Conservation (phyloP, 2,329 filamentous ascomycete genomes). For the Colletotrichum navitas region DNA sequence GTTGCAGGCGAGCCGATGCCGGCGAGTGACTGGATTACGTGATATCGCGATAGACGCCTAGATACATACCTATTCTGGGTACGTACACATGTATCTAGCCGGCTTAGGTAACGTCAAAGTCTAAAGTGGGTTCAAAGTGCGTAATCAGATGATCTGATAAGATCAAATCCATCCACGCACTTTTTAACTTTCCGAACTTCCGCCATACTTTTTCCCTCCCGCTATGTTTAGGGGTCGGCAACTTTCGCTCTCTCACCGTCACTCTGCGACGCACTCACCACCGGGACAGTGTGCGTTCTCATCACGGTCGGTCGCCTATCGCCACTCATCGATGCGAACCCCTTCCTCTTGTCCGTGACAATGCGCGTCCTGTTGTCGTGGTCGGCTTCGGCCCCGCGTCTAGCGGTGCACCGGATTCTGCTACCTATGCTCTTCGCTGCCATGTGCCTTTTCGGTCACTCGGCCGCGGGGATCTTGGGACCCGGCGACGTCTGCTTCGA, state of each 20-base stretch:
- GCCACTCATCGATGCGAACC: slow-evolving; percentile 22
- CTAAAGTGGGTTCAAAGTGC: not conserved
- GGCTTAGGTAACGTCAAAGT: not conserved
- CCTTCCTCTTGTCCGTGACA: slow-evolving; percentile 20
- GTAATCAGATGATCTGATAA: slow-evolving; percentile 44
- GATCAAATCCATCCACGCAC: slow-evolving; percentile 33
- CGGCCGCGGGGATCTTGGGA: slow-evolving; percentile 19
- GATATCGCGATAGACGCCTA: not conserved
- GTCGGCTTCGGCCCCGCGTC: slow-evolving; percentile 15
- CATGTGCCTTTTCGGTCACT: slow-evolving; percentile 27
- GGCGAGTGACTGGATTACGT: slow-evolving; percentile 21
- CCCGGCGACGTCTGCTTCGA: slow-evolving; percentile 47
- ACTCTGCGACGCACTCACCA: not conserved
- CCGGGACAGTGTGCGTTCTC: not conserved
- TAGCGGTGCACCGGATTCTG: slow-evolving; percentile 8
- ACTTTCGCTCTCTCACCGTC: not conserved
- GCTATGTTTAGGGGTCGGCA: not conserved
- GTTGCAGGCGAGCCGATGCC: slow-evolving; percentile 31
- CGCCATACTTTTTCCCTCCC: not conserved
- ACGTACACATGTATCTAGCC: not conserved
- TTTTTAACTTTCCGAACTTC: slow-evolving; percentile 6
- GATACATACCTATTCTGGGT: not conserved
- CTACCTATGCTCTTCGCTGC: slow-evolving; percentile 6
- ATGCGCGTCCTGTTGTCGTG: slow-evolving; percentile 20
- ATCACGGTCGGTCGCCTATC: not conserved